Evolutionary conservation across 768 basidiomycete genomes (phyloP).

Genomic region (Naganishia randhawae): DNA sequence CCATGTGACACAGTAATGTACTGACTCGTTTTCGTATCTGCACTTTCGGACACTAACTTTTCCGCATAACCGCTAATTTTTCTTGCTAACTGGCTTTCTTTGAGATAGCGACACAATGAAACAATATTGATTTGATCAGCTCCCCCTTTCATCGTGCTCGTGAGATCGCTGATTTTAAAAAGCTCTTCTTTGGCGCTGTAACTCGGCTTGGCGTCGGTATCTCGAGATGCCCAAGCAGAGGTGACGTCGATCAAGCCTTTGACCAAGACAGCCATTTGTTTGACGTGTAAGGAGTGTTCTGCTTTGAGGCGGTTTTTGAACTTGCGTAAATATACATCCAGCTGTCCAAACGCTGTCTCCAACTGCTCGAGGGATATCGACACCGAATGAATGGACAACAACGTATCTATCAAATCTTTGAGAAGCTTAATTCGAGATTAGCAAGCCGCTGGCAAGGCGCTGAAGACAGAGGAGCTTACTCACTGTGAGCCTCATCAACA

Average conservation of each 20-base stretch:
- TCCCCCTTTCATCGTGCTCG: slow-evolving; percentile 66
- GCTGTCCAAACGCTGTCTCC: slow-evolving; percentile 65
- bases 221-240: slow-evolving; percentile 19
- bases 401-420: slow-evolving; percentile 78
- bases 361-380: slow-evolving; percentile 62
- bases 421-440: background rate
- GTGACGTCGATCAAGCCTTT: slow-evolving; percentile 55
- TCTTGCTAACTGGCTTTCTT: slow-evolving; percentile 70
- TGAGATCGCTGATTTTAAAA: slow-evolving; percentile 65
- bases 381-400: slow-evolving; percentile 78
- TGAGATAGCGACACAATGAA: slow-evolving; percentile 75
- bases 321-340: slow-evolving; percentile 68
- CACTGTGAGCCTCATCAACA: slow-evolving; percentile 95
- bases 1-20: background rate
- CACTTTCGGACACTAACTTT: slow-evolving; percentile 55
- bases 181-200: slow-evolving; percentile 56
- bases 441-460: background rate
- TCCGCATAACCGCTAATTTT: slow-evolving; percentile 72
- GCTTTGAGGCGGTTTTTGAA: slow-evolving; percentile 75
- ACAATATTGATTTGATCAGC: slow-evolving; percentile 70
- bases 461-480: slow-evolving; percentile 46
- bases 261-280: slow-evolving; percentile 70
- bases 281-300: slow-evolving; percentile 70
- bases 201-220: background rate
- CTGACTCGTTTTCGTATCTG: slow-evolving; percentile 48